These are phyloP conservation scores for Euphorbia corollata DNA, from an alignment of 441 rosid genomes.

Conservation along the genomic window DNA sequence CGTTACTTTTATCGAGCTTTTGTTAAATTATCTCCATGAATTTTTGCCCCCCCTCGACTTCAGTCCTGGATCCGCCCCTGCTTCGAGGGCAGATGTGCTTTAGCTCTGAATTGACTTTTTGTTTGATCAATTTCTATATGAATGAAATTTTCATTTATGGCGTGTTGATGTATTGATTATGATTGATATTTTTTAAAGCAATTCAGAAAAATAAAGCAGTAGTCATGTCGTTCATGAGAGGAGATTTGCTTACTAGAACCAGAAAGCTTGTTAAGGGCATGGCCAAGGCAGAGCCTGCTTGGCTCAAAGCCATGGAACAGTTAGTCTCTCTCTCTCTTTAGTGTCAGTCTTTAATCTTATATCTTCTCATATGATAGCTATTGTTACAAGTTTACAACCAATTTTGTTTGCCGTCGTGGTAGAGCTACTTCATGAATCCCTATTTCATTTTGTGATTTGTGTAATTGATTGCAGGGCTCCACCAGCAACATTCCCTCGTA, in stretches of 20 bases:
- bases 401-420: no score
- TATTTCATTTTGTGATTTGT: not conserved
- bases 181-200: not conserved
- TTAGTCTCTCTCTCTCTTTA: conserved; percentile 28
- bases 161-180: no score
- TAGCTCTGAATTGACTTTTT: no score
- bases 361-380: no score
- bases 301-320: conserved; percentile 96
- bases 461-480: conserved; percentile 43
- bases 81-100: no score
- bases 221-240: conserved; percentile 80
- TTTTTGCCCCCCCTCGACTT: no score
- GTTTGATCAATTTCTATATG: no score
- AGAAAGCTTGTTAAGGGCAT: conserved; percentile 81
- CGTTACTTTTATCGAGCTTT: no score
- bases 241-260: conserved; percentile 63
- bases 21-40: no score
- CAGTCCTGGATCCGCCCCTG: no score
- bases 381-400: no score
- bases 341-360: not conserved
- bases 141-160: no score
- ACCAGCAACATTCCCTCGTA: conserved; percentile 67
- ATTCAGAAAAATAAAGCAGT: not conserved
- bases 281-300: conserved; percentile 61
- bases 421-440: not conserved